phyloP scores from a whole-genome alignment of 331 rosid genomes.

The Malus hybrid region DNA sequence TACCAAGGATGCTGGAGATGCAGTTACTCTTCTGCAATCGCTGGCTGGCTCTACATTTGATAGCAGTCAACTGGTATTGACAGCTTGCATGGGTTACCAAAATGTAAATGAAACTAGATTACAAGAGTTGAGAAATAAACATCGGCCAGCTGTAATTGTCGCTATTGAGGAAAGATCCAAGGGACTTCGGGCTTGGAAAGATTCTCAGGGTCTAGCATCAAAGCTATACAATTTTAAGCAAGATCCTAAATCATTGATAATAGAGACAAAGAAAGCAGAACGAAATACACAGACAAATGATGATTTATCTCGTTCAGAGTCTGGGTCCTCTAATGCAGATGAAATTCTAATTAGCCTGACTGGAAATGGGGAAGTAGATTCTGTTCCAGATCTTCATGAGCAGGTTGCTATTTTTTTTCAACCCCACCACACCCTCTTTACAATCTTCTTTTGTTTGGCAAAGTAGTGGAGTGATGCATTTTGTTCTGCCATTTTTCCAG shows the following conservation, averaged over 20 bases:
- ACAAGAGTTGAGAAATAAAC: constrained; percentile 79
- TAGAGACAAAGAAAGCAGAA: constrained; percentile 39
- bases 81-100: constrained; percentile 99
- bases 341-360: constrained; percentile 67
- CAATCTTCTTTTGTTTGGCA: not conserved
- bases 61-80: constrained; percentile 95
- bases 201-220: constrained; percentile 84
- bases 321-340: constrained; percentile 87
- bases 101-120: constrained; percentile 73
- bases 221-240: constrained; percentile 78
- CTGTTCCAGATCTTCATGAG: constrained; percentile 78
- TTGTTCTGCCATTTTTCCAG: not conserved
- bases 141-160: constrained; percentile 69
- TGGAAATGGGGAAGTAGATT: constrained; percentile 78
- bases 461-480: constrained; percentile 9
- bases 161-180: constrained; percentile 88
- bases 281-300: constrained; percentile 37
- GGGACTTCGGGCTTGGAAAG: constrained; percentile 78
- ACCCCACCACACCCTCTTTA: not conserved
- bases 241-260: constrained; percentile 47
- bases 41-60: constrained; percentile 98
- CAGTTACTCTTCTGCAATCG: constrained; percentile 94
- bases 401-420: constrained; percentile 49
- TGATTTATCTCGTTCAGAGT: constrained; percentile 59
- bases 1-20: constrained; percentile 99